Conservation (phyloP, 73 alveolate species). For the Uronychia setigera region DNA sequence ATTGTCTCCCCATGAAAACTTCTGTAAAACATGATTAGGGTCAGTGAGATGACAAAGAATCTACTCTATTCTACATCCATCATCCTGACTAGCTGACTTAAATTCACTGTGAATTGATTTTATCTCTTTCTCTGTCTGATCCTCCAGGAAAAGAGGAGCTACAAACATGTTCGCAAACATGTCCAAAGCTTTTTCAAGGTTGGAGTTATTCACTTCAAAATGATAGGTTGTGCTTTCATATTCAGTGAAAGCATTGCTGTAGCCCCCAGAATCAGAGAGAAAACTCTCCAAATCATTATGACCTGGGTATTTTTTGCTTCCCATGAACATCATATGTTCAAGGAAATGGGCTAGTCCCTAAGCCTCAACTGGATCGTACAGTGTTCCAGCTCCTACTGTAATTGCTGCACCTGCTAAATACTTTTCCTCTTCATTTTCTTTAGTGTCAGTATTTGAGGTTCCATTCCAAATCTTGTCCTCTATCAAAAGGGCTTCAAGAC, state of each 20-base stretch:
- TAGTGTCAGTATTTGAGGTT: too few species aligned
- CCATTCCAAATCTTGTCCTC: too few species aligned
- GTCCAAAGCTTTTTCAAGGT: conserved; percentile 71
- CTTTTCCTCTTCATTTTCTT: too few species aligned
- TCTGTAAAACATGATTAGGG: conserved; percentile 26
- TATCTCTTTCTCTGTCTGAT: conserved; percentile 79
- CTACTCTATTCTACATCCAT: conserved; percentile 50
- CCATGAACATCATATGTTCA: conserved; percentile 94
- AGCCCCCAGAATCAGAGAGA: conserved; percentile 79
- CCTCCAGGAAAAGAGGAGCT: conserved; percentile 74
- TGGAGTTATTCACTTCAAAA: conserved; percentile 53
- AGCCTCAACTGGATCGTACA: conserved; percentile 68
- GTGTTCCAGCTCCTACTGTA: conserved; percentile 60
- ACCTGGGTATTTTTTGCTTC: conserved; percentile 80
- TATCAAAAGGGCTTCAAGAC: too few species aligned
- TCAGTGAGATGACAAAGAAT: conserved; percentile 16
- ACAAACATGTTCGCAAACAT: conserved; percentile 78
- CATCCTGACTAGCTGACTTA: conserved; percentile 59
- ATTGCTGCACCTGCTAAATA: conserved; percentile 81
- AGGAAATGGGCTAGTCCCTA: conserved; percentile 94
- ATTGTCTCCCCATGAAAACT: conserved; percentile 61
- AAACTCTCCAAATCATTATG: conserved; percentile 65
- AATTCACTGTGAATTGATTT: conserved; percentile 77
- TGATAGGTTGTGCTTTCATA: conserved; percentile 72
- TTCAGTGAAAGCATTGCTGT: conserved; percentile 83